Conservation (phyloP, 495 filamentous ascomycete species). For the Ramalina intermedia region DNA sequence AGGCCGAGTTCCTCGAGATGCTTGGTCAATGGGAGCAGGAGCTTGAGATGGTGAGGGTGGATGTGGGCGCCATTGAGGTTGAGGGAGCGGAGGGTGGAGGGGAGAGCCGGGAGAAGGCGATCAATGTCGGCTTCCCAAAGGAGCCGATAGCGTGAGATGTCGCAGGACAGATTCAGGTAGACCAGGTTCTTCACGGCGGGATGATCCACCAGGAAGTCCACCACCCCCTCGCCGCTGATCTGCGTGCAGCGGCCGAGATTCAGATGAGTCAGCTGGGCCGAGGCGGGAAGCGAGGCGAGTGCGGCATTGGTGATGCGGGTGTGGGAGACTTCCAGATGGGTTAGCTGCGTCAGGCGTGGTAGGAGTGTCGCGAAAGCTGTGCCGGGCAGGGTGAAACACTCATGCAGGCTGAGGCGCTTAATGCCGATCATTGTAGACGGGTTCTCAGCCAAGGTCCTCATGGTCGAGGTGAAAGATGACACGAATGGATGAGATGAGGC, state of each 20-base stretch:
- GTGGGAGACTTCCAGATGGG: slow-evolving; percentile 68
- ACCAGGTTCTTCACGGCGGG: slow-evolving; percentile 53
- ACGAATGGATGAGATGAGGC: slow-evolving; percentile 60
- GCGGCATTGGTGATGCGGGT: slow-evolving; percentile 65
- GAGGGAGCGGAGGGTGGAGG: slow-evolving; percentile 53
- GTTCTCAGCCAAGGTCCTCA: slow-evolving; percentile 27
- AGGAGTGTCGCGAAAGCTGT: slow-evolving; percentile 55
- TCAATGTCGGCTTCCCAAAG: slow-evolving; percentile 51
- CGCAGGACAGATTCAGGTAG: slow-evolving; percentile 61
- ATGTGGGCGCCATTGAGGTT: slow-evolving; percentile 68
- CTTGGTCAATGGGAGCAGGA: slow-evolving; percentile 57
- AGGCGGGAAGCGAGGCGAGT: slow-evolving; percentile 53
- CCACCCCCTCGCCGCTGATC: slow-evolving; percentile 49
- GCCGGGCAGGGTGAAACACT: slow-evolving; percentile 62
- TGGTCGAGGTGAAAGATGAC: slow-evolving; percentile 37
- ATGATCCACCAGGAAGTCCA: slow-evolving; percentile 60
- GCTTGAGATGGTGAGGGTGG: slow-evolving; percentile 44
- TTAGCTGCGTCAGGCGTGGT: slow-evolving; percentile 52
- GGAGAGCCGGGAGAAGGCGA: slow-evolving; percentile 52
- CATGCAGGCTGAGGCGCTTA: slow-evolving; percentile 62
- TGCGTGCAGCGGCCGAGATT: slow-evolving; percentile 64
- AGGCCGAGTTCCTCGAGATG: slow-evolving; percentile 69
- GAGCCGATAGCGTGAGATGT: slow-evolving; percentile 59
- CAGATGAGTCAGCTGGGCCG: slow-evolving; percentile 63
- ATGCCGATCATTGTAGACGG: slow-evolving; percentile 40